Base-by-base conservation (phyloP, 768 basidiomycete species). In the Fibroporia radiculosa region DNA sequence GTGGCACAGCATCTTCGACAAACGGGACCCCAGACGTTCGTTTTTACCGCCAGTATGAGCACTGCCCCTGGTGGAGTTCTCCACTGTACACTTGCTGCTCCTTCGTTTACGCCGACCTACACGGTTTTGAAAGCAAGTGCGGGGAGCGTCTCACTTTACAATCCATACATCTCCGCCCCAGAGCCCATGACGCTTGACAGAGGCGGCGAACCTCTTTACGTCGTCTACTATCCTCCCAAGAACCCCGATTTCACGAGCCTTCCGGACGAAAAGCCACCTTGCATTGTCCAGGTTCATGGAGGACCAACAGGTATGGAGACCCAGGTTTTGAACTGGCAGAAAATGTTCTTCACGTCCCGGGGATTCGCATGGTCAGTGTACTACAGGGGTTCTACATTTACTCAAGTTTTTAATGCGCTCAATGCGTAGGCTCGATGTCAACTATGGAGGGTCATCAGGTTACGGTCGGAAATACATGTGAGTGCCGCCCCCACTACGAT, bases 391-490 rank as follows among this genome's bases (percentile, higher is more conserved):
- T n/a, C n/a, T 35, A 16, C 8, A 24, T 13, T 25, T 35, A 4
- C 24, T 13, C 39, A 26, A 5, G 24, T 42, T 25, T 1, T 23
- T 50, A 16, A 49, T 37, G 22, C 8, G 14, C 8, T 31, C 29
- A 6, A 3, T 47, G 3, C 32, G 39, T 47, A 78, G 82, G 75
- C 52, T 84, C 28, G 82, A 84, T 43, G 84, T 90, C 29, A 82
- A 90, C 53, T 82, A 87, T 48, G 73, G 83, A 2, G 88, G 87
- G 1, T 84, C 82, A 0, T 76, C 77, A 3, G 80, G 85, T 0
- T 88, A 81, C 54, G 88, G 88, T 0, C 72, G 82, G 3, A 63
- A 67, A 33, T 90, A 86, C 57, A 75, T 73, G 69, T 70, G 44
- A 46, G 67, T 20, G 22, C n/a, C n/a, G 24, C 18, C 19, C 16